phyloP scores from a whole-genome alignment of 2,329 filamentous ascomycete genomes.

The Endothia cerciana region DNA sequence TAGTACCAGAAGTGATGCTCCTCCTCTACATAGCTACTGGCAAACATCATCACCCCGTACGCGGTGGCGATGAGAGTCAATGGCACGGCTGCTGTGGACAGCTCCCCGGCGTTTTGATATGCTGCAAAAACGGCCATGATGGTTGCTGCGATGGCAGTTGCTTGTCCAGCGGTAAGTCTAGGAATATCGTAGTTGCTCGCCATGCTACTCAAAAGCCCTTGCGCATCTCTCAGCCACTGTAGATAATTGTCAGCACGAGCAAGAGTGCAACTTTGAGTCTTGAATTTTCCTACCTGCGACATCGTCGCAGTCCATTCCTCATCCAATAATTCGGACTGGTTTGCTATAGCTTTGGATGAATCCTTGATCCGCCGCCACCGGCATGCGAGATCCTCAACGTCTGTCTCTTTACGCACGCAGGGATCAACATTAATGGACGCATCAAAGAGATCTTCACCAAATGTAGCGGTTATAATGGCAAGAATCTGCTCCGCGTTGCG shows the following conservation, averaged over 20 bases:
- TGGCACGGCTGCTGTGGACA: constrained; percentile 42
- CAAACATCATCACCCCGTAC: constrained; percentile 94
- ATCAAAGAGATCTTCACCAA: constrained; percentile 54
- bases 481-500: constrained; percentile 83
- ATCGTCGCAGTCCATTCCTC: constrained; percentile 49
- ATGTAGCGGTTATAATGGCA: constrained; percentile 75
- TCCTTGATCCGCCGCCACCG: constrained; percentile 59
- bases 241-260: constrained; percentile 16
- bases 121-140: constrained; percentile 47
- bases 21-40: constrained; percentile 96
- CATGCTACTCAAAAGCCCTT: constrained; percentile 81
- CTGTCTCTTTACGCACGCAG: constrained; percentile 44
- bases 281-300: constrained; percentile 41
- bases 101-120: constrained; percentile 30
- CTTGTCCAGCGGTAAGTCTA: constrained; percentile 57
- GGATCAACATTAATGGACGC: constrained; percentile 31
- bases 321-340: constrained; percentile 38
- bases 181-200: constrained; percentile 88
- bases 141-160: constrained; percentile 42
- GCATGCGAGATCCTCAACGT: constrained; percentile 67
- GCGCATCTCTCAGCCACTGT: constrained; percentile 71
- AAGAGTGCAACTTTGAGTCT: neutral
- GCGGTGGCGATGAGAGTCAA: constrained; percentile 57
- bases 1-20: constrained; percentile 99
- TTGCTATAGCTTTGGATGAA: constrained; percentile 28